Evolutionary conservation across 257 asterid species (phyloP), one percentile per base, ranked within the genome.

Genomic region (Plectranthus barbatus): DNA sequence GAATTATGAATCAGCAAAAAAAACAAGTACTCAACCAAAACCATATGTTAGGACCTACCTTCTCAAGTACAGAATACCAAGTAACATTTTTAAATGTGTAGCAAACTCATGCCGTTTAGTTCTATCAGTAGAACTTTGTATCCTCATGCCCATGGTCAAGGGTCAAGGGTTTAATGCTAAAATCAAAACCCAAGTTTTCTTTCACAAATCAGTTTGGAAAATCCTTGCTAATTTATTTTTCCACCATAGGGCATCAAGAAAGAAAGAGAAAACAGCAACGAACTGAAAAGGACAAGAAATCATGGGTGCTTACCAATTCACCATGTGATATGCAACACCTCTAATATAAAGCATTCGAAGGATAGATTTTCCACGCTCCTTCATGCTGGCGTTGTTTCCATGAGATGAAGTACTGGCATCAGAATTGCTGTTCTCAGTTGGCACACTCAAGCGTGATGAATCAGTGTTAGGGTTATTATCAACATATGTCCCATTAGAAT

Each of bases 321-420:
- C 99, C 97, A 92, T 92, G 84, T 89, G 99, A 89, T 92, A 92
- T 49, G 86, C 95, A 61, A 83, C 78, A 45, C 94, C 97, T 78
- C 74, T 77, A 69, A 80, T 79, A 74, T 78, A 85, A 78, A 92
- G 93, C 78, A 82, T 81, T 53, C 91, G 81, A 18, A 78, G 73
- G 62, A 86, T 63, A 73, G 89, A 57, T 73, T 79, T 89, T 62
- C 91, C 95, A 23, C 86, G 98, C 44, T 86, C 92, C 72, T 70
- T 89, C 19, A 24, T 36, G 68, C 62, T 84, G 65, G 79, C 70
- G 64, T 79, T 86, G 75, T 69, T 75, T 33, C 69, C 84, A 39
- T 83, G 84, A 65, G 88, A 70, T 4, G 82, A 76, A 74, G 94
- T 79, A 69, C 82, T 86, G 68, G 65, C 81, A 71, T 85, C 96